Base-by-base conservation (phyloP, 2,329 filamentous ascomycete species). In the Stagonosporopsis tanaceti region DNA sequence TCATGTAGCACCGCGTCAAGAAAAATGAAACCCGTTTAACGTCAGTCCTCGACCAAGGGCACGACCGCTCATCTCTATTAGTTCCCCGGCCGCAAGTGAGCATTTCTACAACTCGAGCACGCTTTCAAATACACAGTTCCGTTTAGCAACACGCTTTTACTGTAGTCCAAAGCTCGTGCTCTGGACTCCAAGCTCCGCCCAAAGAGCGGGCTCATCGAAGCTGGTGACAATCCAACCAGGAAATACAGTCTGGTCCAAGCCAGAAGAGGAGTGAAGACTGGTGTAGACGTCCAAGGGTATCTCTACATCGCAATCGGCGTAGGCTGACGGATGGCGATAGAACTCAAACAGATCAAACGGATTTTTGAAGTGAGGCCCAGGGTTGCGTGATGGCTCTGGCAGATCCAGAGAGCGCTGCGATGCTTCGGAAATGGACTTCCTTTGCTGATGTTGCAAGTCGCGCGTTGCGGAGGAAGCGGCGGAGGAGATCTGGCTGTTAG, bases 191-290 rank as follows among this genome's bases (percentile, higher is more conserved):
- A 24, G 15, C 2, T 37, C 42, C 3, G 30, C 9, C 15, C 65
- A 50, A 11, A 62, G 47, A 50, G 62, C 59, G 3, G 60, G 42
- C 41, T 67, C 59, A 47, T 67, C 64, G 42, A 63, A 67, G 5
- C 32, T 60, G 22, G 63, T 64, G 15, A 64, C 32, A 14, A 67
- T 60, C 8, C 60, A 44, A 11, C 60, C 57, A 12, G 61, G 52
- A 15, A 62, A 41, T 1, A 59, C 17, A 22, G 39, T 7, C 25
- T 50, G 42, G 4, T 47, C 40, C 2, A 12, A 35, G 2, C 24
- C 45, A 20, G 45, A 39, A 1, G 44, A 45, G 8, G 39, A 6
- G 14, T 38, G 41, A 1, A 28, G 8, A 17, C 22, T 6, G 1
- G 24, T 11, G 25, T 32, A 47, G 6, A n/a, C 24, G 11, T 47